Base-by-base conservation (phyloP, 768 basidiomycete genomes). In the Chalciporus sphaerocephalus region DNA sequence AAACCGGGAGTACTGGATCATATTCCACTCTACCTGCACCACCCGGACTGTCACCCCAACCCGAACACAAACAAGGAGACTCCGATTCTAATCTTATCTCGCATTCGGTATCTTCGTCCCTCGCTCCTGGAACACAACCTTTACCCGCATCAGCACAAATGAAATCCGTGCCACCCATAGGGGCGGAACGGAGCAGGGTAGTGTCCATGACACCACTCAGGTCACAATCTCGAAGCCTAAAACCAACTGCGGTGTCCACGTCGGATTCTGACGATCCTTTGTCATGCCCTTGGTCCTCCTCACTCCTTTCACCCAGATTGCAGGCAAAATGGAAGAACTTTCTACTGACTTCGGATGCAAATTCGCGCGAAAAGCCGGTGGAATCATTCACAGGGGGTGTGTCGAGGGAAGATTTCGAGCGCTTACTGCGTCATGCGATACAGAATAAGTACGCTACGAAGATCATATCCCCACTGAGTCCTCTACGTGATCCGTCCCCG, bases 401-500 rank as follows among this genome's bases (percentile, higher is more conserved):
- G 12, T 50, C 64, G 10, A 52, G 12, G 40, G 42, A 50, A 23
- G 59, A 56, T 16, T 56, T 67, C 37, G 34, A 42, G 40, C 57
- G 61, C 20, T 45, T 67, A 13, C 40, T 67, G 35, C 54, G 52
- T 21, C 59, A 66, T 35, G 51, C 54, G 7, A 25, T 38, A 27
- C 39, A 48, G 32, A 67, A 64, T 33, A 61, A 54, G 35, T 17
- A 61, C 34, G 47, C 66, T 9, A 43, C 66, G 1, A 63, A 51
- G 53, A 24, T 66, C 17, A 30, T 59, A 42, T 67, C 66, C 48
- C 64, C 64, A 16, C 27, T 65, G 46, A 66, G 40, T 44, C 64
- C 66, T 27, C 64, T 65, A 27, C 66, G 61, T 38, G 17, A 50
- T 3, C 16, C 55, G 6, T n/a, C 43, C 2, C 38, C 50, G 42